Conservation (phyloP, 2,329 filamentous ascomycete species). For the Beauveria sp. region DNA sequence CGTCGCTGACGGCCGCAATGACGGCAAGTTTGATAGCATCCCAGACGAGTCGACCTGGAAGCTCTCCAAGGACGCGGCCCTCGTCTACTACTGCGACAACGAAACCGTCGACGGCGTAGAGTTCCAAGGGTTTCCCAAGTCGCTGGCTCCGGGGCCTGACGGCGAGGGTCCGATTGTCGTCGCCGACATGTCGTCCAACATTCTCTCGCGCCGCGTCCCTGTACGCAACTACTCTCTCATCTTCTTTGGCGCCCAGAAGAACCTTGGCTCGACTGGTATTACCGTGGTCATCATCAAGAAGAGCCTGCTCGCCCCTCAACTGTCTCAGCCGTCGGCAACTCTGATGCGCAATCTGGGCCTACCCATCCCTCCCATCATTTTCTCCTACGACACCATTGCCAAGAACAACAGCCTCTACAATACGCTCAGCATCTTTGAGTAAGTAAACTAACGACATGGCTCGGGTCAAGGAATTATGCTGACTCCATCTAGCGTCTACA, state of each 20-base stretch:
- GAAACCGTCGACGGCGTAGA: constrained; percentile 94
- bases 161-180: constrained; percentile 69
- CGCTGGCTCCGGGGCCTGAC: constrained; percentile 48
- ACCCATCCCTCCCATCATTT: constrained; percentile 69
- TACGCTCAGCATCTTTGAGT: constrained; percentile 87
- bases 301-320: constrained; percentile 62
- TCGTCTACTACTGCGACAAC: constrained; percentile 90
- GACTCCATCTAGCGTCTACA: constrained; percentile 57
- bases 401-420: constrained; percentile 97
- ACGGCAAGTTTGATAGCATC: constrained; percentile 81
- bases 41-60: constrained; percentile 71
- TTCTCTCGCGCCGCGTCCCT: constrained; percentile 72
- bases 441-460: constrained; percentile 21
- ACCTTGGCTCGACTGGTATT: constrained; percentile 78
- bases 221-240: constrained; percentile 74
- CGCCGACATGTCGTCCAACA: constrained; percentile 92
- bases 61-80: constrained; percentile 58
- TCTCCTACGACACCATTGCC: constrained; percentile 76
- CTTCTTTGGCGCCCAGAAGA: constrained; percentile 94
- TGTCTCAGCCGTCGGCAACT: constrained; percentile 56
- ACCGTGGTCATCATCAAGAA: constrained; percentile 83
- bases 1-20: constrained; percentile 56
- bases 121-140: constrained; percentile 65
- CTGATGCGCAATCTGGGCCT: constrained; percentile 68
- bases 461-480: background rate